These are phyloP conservation scores for Diplodia sapinea DNA, from an alignment of 2,329 filamentous ascomycete species.

Conservation along the genomic window DNA sequence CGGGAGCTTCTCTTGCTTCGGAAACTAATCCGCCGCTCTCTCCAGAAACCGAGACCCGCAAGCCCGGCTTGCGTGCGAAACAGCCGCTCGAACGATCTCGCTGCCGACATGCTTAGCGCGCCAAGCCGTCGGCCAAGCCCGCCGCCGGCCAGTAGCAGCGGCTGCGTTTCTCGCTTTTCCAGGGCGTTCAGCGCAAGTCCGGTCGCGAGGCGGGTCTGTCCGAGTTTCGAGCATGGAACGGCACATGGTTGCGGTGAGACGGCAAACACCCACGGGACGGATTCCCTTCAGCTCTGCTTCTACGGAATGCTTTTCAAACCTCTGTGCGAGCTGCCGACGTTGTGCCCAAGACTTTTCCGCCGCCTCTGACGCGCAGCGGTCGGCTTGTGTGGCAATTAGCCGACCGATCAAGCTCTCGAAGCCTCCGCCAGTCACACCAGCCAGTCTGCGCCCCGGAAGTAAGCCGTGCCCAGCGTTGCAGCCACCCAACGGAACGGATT, in stretches of 20 bases:
- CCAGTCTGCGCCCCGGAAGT: constrained; percentile 27
- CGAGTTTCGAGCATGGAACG: neutral
- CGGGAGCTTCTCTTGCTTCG: constrained; percentile 12
- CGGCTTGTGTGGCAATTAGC: constrained; percentile 1
- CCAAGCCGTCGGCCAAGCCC: constrained; percentile 15
- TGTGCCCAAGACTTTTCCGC: neutral
- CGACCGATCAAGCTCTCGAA: constrained; percentile 25
- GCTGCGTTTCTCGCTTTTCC: neutral
- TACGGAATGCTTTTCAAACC: neutral
- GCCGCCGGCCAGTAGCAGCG: constrained; percentile 3
- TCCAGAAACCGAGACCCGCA: constrained; percentile 5
- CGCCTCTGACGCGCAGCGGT: neutral
- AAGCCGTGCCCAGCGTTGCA: constrained; percentile 27
- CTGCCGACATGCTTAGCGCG: constrained; percentile 4
- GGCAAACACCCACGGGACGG: constrained; percentile 2
- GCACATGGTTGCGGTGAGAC: constrained; percentile 11
- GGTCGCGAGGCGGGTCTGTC: constrained; percentile 5
- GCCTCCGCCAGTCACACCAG: constrained; percentile 17
- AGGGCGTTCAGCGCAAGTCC: neutral
- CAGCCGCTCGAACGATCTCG: constrained; percentile 18
- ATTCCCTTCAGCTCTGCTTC: too few species aligned
- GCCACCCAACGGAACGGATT: constrained; percentile 20
- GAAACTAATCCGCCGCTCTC: constrained; percentile 22
- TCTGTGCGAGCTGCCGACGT: neutral
- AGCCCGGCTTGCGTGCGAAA: neutral